Base-by-base conservation (phyloP, 768 basidiomycete genomes). In the Roridomyces roridus region DNA sequence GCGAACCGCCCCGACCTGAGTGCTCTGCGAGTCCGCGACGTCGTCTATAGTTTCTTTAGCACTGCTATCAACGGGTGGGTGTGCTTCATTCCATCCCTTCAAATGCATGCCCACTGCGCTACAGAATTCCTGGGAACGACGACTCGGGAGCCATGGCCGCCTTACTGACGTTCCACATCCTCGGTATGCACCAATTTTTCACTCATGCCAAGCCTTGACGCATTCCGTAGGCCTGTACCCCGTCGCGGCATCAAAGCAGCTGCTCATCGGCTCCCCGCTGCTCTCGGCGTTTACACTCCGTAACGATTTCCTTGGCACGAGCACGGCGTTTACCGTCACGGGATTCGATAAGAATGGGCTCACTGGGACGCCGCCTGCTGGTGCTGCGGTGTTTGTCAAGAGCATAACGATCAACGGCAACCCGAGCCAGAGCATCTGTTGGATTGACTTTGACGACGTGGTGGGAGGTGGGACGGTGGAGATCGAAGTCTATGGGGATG, bases 61-160 rank as follows among this genome's bases (percentile, higher is more conserved):
- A 81, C 81, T 5, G 74, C 74, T 9, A 75, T 79, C 52, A 66
- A 72, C 48, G 80, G 81, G 73, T 80, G 61, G 9, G 70, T 68
- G n/a, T 39, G 24, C 51, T 18, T 47, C 28, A 26, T 34, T 29
- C 8, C 40, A 21, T 26, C 28, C 6, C 1, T 34, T 25, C 18
- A 18, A 31, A 26, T 23, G 2, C 24, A 43, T 49, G 15, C 23
- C 25, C 7, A 37, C 47, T 25, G n/a, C 25, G n/a, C 3, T 23
- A 35, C 35, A 76, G 80, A 29, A 74, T 83, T 25, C 81, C 81
- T 3, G 80, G 80, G 4, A 83, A 83, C 56, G 81, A 83, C 57
- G 80, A 83, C 62, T 79, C 77, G 5, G 82, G 78, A 21, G 82
- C 82, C 9, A 83, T 83, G 82, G 81, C 80, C 0, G 66, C 79